phyloP scores from a whole-genome alignment of 257 asterid species.

The Przewalskia tangutica region DNA sequence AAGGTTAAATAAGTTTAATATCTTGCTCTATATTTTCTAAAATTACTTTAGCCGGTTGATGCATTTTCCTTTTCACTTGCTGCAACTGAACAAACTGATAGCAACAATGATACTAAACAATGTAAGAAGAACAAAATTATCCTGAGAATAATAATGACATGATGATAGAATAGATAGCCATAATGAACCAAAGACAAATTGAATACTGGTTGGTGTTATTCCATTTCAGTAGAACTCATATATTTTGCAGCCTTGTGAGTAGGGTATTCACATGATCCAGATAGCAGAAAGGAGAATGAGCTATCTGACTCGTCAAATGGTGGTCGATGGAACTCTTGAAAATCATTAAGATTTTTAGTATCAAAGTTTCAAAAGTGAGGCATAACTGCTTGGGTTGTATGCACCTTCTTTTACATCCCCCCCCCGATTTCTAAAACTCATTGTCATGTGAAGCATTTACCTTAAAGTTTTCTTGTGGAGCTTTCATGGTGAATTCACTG shows the following conservation, averaged over 20 bases:
- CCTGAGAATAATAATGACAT: not conserved
- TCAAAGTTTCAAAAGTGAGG: constrained; percentile 62
- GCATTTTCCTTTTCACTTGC: not conserved
- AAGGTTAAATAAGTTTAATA: not conserved
- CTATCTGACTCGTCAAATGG: constrained; percentile 61
- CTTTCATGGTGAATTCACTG: constrained; percentile 24
- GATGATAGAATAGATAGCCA: not conserved
- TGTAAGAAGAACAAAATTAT: not conserved
- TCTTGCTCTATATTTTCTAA: not conserved
- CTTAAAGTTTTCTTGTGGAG: constrained; percentile 27
- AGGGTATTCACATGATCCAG: constrained; percentile 54
- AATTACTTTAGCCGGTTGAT: not conserved
- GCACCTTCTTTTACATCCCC: constrained; percentile 30
- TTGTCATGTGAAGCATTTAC: constrained; percentile 22
- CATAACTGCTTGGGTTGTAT: constrained; percentile 32
- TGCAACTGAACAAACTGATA: not conserved
- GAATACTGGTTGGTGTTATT: constrained; percentile 1
- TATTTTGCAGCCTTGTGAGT: constrained; percentile 42
- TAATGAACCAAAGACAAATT: not conserved
- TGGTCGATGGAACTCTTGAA: constrained; percentile 58
- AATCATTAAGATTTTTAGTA: constrained; percentile 33
- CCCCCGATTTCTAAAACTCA: constrained; percentile 23
- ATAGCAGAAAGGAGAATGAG: constrained; percentile 50
- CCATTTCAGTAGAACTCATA: constrained; percentile 28
- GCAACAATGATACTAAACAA: not conserved